Evolutionary conservation across 1,139 yeast genomes (phyloP), one percentile per base, ranked within the genome.

Genomic region (Protomyces arabidopsidicola): DNA sequence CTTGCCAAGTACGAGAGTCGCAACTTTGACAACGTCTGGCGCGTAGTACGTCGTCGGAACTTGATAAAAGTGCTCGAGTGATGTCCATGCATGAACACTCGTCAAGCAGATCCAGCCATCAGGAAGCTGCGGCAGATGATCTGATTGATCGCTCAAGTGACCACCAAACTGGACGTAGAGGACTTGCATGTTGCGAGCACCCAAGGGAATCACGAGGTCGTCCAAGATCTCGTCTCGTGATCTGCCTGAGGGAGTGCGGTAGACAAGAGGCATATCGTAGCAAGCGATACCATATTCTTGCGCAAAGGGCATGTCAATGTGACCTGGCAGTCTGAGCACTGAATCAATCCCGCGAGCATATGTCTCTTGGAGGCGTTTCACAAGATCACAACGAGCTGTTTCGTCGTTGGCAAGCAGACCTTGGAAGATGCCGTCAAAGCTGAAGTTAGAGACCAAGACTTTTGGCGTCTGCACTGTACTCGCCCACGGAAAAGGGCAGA

Each of bases 101-200:
- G 18, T 22, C 24, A 58, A 34, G 45, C 55, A 51, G 18, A 58
- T 22, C 62, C 62, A 58, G 35, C 20, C 56, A 4, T 36, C 31
- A 4, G 62, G 62, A 9, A 58, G 39, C 6, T n/a, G 8, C 14
- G 60, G 60, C 2, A n/a, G 10, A 22, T 18, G 34, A 16, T 48
- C 16, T 9, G 56, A n/a, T 3, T 12, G 2, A 9, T 39, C 5
- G 10, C 16, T 22, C 45, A 27, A 9, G 20, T 52, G 56, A 12
- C 62, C 62, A 0, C 62, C 62, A 34, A 58, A 58, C 10, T 58
- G 62, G 20, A 58, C 56, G 45, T 51, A 20, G 4, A 58, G 52
- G 14, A 58, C 31, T 45, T 58, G 51, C 34, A 14, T n/a, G 18
- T 18, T 6, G 8, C 38, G 36, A 5, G 16, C n/a, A 14, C 8